These are phyloP conservation scores for Phytopythium ostracodes DNA, from an alignment of 352 stramenopile genomes.

Conservation along the genomic window DNA sequence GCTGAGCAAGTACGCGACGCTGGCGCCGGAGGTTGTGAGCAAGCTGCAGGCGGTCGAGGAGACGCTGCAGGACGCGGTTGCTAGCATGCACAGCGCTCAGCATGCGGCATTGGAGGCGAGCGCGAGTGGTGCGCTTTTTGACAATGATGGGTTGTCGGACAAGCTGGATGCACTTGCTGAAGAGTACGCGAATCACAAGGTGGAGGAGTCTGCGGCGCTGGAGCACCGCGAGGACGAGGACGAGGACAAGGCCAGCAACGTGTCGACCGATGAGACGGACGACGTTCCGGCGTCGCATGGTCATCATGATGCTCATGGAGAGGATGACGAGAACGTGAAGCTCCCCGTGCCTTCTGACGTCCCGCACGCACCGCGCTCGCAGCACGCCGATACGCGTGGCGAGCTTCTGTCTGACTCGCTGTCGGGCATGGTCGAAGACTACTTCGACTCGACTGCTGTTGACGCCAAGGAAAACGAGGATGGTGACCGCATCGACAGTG, in stretches of 20 bases:
- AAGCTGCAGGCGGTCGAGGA: slow-evolving; percentile 41
- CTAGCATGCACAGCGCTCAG: not conserved
- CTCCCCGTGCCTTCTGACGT: not conserved
- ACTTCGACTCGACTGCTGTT: not conserved
- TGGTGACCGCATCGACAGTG: not conserved
- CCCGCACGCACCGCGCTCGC: not conserved
- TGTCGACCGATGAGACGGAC: slow-evolving; percentile 17
- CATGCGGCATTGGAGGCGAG: not conserved
- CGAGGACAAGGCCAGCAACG: slow-evolving; percentile 34
- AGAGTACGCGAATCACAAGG: slow-evolving; percentile 4
- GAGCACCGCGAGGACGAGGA: slow-evolving; percentile 24
- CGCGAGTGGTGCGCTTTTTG: not conserved
- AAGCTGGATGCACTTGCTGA: not conserved
- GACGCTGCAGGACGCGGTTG: slow-evolving; percentile 25
- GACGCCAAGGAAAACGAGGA: not conserved
- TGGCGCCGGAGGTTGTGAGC: slow-evolving; percentile 42
- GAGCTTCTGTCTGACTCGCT: not conserved
- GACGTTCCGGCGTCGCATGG: slow-evolving; percentile 6
- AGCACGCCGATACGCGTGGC: not conserved
- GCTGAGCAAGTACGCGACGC: slow-evolving; percentile 47
- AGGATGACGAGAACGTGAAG: not conserved
- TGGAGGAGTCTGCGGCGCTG: slow-evolving; percentile 10
- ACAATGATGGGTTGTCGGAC: slow-evolving; percentile 4
- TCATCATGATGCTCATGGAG: not conserved
- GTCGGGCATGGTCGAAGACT: slow-evolving; percentile 4